Percentiles rank a stretch among this genome's conserved stretches.
phyloP scores from a whole-genome alignment of 257 asterid species.

The Linderniella brevidens region DNA sequence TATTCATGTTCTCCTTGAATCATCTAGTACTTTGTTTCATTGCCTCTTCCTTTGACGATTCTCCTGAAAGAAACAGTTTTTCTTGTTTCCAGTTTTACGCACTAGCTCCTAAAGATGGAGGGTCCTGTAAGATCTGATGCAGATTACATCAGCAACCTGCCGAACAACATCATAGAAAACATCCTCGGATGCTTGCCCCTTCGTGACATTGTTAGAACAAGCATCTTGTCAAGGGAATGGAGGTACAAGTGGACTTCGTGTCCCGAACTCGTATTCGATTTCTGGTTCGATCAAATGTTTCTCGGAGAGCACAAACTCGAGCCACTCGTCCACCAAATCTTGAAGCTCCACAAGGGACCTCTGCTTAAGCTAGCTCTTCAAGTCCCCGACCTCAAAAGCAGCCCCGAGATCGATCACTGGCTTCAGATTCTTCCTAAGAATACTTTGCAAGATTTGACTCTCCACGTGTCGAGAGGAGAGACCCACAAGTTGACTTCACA shows the following conservation, averaged over 20 bases:
- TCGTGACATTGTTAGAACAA: slow-evolving; percentile 41
- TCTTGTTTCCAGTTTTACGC: no score
- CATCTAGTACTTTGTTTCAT: no score
- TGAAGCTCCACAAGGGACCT: slow-evolving; percentile 28
- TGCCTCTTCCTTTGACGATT: no score
- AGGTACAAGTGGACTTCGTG: slow-evolving; percentile 35
- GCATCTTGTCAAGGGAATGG: slow-evolving; percentile 46
- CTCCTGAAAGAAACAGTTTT: no score
- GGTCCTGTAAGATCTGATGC: slow-evolving; percentile 12
- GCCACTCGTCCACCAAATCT: slow-evolving; percentile 27
- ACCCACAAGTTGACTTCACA: slow-evolving; percentile 22
- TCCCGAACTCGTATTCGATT: slow-evolving; percentile 31
- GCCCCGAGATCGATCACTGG: slow-evolving; percentile 30
- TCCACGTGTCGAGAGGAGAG: slow-evolving; percentile 28
- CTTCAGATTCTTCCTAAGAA: slow-evolving; percentile 20
- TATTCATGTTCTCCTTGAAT: no score
- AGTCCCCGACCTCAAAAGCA: slow-evolving; percentile 29
- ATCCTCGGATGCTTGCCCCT: slow-evolving; percentile 45
- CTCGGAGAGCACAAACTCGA: slow-evolving; percentile 31
- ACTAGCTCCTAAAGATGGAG: slow-evolving; percentile 13
- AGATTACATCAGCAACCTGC: slow-evolving; percentile 27
- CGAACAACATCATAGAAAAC: slow-evolving; percentile 26
- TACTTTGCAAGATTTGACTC: slow-evolving; percentile 31
- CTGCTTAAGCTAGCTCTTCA: slow-evolving; percentile 27
- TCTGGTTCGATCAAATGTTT: slow-evolving; percentile 36